Base-by-base conservation (phyloP, 2,329 filamentous ascomycete genomes). In the Aspergillus phoenicis region DNA sequence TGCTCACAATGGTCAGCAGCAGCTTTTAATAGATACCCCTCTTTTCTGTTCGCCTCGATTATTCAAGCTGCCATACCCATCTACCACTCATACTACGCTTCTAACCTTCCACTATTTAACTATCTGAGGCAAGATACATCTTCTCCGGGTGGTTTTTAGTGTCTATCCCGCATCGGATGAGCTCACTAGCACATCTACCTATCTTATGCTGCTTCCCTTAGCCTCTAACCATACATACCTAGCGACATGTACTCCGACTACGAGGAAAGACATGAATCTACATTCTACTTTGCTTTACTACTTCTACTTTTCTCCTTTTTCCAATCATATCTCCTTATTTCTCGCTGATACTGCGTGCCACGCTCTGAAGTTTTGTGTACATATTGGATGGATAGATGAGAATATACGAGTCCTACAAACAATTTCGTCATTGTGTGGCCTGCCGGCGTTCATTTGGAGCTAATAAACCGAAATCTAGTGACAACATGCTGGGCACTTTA, bases 11-110 rank as follows among this genome's bases (percentile, higher is more conserved):
- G 38, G 41, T 22, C 53, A 45, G 53, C 38, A 15, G 47, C 47
- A 51, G 47, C 47, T 47, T 47, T 56, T 47, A 43, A 56, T 56
- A 56, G 53, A 56, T 56, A 56, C 53, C 53, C 53, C 53, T 56
- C 39, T 39, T 22, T 56, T 17, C 20, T 22, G 39, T 43, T 45
- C 43, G 5, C 24, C 24, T 56, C 26, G n/a, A 43, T 53, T 10
- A 7, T 45, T 43, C 38, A 55, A 45, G 41, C 20, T 43, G 41
- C 52, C 38, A 39, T 53, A 41, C 38, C 53, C 39, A 33, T 20
- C 33, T 38, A 4, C 51, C 30, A 24, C 30, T 33, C 24, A n/a
- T 22, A n/a, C 17, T 20, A 53, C 26, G 15, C 52, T 22, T 36
- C 13, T 10, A 22, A 26, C 22, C 28, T 30, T 30, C 36, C 22